Percentiles rank a stretch among this genome's conserved stretches.
phyloP scores from a whole-genome alignment of 140 eudicot species.

The Senecio squalidus region DNA sequence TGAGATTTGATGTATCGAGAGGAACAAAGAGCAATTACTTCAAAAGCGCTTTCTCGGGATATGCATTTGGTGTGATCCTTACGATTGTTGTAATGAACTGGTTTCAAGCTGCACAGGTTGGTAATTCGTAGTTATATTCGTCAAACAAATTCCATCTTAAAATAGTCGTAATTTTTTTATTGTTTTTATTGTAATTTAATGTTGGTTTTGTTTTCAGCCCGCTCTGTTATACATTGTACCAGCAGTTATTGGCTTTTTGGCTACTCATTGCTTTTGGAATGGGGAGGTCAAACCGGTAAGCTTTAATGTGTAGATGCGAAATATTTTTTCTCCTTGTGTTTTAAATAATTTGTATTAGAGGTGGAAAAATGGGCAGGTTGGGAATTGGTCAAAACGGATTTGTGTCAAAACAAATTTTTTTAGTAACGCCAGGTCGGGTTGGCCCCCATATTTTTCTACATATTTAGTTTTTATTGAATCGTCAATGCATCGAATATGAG shows the following conservation, averaged over 20 bases:
- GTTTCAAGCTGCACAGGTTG: slow-evolving; percentile 99
- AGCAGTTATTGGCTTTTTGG: slow-evolving; percentile 83
- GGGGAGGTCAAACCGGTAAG: slow-evolving; percentile 92
- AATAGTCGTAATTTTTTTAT: neutral
- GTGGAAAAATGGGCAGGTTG: neutral
- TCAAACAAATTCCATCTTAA: neutral
- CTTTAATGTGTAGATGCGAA: neutral
- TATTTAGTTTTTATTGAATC: too few species aligned
- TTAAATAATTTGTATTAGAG: neutral
- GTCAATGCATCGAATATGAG: neutral
- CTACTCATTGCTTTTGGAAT: slow-evolving; percentile 85
- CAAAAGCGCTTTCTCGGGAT: slow-evolving; percentile 84
- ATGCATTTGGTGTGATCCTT: slow-evolving; percentile 60
- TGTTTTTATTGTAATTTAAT: neutral
- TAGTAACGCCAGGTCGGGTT: neutral
- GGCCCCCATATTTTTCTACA: neutral
- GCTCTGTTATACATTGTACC: slow-evolving; percentile 94
- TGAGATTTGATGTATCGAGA: slow-evolving; percentile 90
- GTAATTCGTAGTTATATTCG: slow-evolving; percentile 7
- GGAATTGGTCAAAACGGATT: neutral
- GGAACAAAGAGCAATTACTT: slow-evolving; percentile 75
- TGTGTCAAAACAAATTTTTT: neutral
- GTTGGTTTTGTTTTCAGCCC: slow-evolving; percentile 53
- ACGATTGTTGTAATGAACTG: slow-evolving; percentile 95
- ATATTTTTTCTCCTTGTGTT: neutral